Percentiles rank a stretch among this genome's conserved stretches.
Conservation (phyloP, 2,329 filamentous ascomycete species). For the Myriosclerotinia duriaeana region DNA sequence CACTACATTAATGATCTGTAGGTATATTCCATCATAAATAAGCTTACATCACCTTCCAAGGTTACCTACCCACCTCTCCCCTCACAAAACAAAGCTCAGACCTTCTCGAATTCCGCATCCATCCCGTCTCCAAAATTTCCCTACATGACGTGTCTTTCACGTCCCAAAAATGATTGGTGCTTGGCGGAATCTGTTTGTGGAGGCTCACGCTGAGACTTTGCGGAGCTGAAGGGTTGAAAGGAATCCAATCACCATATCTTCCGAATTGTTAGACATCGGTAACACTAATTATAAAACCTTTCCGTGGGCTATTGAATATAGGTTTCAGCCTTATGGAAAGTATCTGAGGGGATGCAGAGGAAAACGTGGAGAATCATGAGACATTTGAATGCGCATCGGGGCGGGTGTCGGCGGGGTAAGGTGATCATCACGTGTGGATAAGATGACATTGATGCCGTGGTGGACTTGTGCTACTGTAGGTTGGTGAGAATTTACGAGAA, state of each 20-base stretch:
- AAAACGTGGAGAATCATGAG: not conserved
- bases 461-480: not conserved
- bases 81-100: not conserved
- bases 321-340: constrained; percentile 16
- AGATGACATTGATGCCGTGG: not conserved
- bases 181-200: not conserved
- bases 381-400: not conserved
- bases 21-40: not conserved
- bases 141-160: not conserved
- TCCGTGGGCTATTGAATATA: not conserved
- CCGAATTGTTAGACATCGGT: not conserved
- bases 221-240: not conserved
- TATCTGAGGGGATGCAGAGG: not conserved
- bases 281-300: constrained; percentile 6
- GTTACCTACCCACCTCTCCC: not conserved
- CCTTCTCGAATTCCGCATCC: not conserved
- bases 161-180: not conserved
- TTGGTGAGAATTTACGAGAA: constrained; percentile 2
- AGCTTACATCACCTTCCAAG: not conserved
- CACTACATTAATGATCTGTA: not conserved
- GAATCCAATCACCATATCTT: constrained; percentile 5
- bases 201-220: constrained; percentile 5
- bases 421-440: not conserved
- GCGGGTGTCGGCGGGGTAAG: not conserved
- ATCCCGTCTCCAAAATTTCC: no score